Evolutionary conservation across 2,329 filamentous ascomycete species (phyloP).

Genomic region (Verticillium klebahnii): DNA sequence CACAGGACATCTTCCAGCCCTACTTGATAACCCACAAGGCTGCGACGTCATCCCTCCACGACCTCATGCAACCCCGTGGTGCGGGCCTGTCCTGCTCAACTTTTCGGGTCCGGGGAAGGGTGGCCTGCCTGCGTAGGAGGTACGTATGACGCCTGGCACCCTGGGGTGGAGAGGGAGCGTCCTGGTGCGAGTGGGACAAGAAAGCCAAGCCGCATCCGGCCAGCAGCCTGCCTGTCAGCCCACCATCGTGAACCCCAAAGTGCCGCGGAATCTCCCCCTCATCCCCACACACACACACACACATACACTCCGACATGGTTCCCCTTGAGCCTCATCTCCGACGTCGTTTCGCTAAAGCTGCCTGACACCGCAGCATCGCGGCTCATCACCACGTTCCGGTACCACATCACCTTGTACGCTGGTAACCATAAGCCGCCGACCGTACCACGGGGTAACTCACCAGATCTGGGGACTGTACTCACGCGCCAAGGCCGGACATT

Average conservation of each 20-base stretch:
- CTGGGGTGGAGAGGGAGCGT: conserved; percentile 5
- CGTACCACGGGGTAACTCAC: not conserved
- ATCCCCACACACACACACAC: not conserved
- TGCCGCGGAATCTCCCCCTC: conserved; percentile 7
- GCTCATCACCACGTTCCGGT: not conserved
- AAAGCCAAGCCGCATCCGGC: not conserved
- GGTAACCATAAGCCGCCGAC: too few species aligned
- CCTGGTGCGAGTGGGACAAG: conserved; percentile 9
- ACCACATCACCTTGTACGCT: not conserved
- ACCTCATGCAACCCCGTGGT: conserved; percentile 13
- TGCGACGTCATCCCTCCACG: conserved; percentile 18
- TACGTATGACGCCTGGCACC: too few species aligned
- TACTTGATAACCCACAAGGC: conserved; percentile 18
- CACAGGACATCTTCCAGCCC: not conserved
- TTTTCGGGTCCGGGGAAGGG: conserved; percentile 9
- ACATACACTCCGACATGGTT: conserved; percentile 1
- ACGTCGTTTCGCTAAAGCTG: conserved; percentile 1
- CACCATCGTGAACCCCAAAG: conserved; percentile 3
- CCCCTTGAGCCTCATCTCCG: conserved; percentile 9
- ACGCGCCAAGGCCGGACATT: too few species aligned
- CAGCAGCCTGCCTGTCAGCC: not conserved
- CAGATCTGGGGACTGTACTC: not conserved
- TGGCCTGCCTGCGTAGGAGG: not conserved
- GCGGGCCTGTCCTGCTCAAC: conserved; percentile 11
- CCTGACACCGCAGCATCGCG: not conserved